Conservation (phyloP, 2,329 filamentous ascomycete genomes). For the Scolecobasidium constrictum region DNA sequence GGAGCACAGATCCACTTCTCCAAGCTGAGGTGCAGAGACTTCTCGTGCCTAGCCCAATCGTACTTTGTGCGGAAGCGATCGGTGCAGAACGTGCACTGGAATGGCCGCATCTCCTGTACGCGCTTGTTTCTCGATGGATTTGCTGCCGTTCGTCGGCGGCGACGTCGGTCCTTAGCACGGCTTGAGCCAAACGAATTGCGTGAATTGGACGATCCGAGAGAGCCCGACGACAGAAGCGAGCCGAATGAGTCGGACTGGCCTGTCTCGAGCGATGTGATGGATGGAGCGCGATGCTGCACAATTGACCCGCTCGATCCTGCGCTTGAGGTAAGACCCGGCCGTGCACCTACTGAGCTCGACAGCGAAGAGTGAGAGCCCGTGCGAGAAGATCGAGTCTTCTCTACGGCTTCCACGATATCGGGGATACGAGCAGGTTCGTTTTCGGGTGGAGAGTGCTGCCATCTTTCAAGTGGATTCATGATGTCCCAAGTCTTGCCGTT, state of each 20-base stretch:
- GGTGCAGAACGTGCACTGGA: slow-evolving; percentile 48
- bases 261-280: slow-evolving; percentile 43
- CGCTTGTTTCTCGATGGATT: slow-evolving; percentile 19
- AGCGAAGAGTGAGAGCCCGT: slow-evolving; percentile 16
- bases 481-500: slow-evolving; percentile 45
- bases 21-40: slow-evolving; percentile 53
- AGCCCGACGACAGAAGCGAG: slow-evolving; percentile 41
- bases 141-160: slow-evolving; percentile 39
- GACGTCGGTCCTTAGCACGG: slow-evolving; percentile 45
- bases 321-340: slow-evolving; percentile 38
- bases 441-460: slow-evolving; percentile 58
- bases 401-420: slow-evolving; percentile 53
- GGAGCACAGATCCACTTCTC: slow-evolving; percentile 55
- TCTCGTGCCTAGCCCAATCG: slow-evolving; percentile 54
- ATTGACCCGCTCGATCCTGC: slow-evolving; percentile 31
- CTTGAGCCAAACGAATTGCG: slow-evolving; percentile 28
- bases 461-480: slow-evolving; percentile 57
- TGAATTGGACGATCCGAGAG: slow-evolving; percentile 45
- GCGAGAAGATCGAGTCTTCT: slow-evolving; percentile 20
- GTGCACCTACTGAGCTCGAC: slow-evolving; percentile 24
- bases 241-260: slow-evolving; percentile 24
- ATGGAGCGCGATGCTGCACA: slow-evolving; percentile 42
- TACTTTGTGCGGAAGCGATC: slow-evolving; percentile 47
- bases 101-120: slow-evolving; percentile 28
- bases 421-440: slow-evolving; percentile 55